phyloP scores from a whole-genome alignment of 78 protist genomes.

The Planoprotostelium fungivorum region DNA sequence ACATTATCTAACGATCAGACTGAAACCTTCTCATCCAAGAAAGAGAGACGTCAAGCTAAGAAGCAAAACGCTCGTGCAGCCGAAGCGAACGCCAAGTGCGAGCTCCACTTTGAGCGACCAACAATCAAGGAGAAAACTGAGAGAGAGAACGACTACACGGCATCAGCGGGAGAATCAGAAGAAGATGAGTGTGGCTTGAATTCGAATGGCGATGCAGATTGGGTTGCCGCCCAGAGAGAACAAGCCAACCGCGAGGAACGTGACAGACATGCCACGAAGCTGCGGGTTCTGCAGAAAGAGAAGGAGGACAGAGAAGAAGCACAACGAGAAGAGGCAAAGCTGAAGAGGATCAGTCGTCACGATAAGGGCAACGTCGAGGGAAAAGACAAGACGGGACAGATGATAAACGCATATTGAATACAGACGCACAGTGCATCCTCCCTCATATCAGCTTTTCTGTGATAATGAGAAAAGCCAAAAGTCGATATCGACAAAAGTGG shows the following conservation, averaged over 20 bases:
- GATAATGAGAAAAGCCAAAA: no score
- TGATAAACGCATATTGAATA: background rate
- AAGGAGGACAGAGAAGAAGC: background rate
- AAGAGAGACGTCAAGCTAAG: background rate
- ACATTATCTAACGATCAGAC: background rate
- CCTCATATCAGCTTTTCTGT: no score
- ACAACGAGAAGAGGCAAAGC: background rate
- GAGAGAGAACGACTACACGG: background rate
- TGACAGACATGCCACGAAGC: background rate
- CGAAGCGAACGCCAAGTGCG: background rate
- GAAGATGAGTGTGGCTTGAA: background rate
- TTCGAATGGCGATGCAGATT: background rate
- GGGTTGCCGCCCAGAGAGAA: no score
- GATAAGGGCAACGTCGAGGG: background rate
- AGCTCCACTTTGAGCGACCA: background rate
- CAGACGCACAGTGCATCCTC: no score
- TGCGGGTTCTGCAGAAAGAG: background rate
- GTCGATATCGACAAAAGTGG: no score
- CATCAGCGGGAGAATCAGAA: background rate
- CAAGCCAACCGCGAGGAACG: background rate
- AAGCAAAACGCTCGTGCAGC: background rate
- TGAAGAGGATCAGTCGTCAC: background rate
- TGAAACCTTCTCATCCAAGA: background rate
- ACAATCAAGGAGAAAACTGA: background rate
- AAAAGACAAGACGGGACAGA: background rate